phyloP scores from a whole-genome alignment of 192 early-diverging fungal genomes.

The Backusella mclennaniae region DNA sequence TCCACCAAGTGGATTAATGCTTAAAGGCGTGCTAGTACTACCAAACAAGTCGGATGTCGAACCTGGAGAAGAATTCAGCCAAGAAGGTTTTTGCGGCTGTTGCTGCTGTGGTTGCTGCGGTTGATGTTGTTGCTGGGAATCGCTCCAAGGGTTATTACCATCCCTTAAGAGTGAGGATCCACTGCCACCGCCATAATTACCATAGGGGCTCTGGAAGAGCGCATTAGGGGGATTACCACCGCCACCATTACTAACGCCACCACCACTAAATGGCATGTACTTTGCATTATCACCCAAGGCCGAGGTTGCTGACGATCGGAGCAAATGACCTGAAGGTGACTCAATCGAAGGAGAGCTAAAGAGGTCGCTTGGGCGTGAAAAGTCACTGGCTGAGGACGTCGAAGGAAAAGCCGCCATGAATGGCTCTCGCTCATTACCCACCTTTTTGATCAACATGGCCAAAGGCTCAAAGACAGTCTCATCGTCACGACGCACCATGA shows the following conservation, averaged over 20 bases:
- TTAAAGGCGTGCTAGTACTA: neutral
- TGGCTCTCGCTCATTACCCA: conserved; percentile 66
- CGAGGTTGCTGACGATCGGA: neutral
- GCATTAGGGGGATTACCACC: neutral
- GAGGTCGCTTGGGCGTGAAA: neutral
- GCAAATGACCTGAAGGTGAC: neutral
- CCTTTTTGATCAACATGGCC: conserved; percentile 52
- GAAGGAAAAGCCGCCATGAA: conserved; percentile 57
- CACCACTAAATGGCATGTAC: conserved; percentile 13
- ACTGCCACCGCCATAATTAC: conserved; percentile 3
- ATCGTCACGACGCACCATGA: conserved; percentile 82
- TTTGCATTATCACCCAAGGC: neutral
- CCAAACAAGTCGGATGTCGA: neutral
- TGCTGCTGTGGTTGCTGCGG: neutral
- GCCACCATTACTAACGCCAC: neutral
- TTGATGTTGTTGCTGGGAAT: neutral
- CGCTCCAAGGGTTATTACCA: neutral
- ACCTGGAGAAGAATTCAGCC: neutral
- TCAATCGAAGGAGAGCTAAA: conserved; percentile 1
- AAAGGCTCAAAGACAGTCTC: conserved; percentile 80
- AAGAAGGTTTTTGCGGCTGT: neutral
- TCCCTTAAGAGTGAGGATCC: neutral
- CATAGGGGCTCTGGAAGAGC: conserved; percentile 21
- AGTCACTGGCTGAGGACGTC: neutral
- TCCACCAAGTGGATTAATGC: neutral